Evolutionary conservation across 768 basidiomycete species (phyloP).

Genomic region (Lyophyllum atratum): DNA sequence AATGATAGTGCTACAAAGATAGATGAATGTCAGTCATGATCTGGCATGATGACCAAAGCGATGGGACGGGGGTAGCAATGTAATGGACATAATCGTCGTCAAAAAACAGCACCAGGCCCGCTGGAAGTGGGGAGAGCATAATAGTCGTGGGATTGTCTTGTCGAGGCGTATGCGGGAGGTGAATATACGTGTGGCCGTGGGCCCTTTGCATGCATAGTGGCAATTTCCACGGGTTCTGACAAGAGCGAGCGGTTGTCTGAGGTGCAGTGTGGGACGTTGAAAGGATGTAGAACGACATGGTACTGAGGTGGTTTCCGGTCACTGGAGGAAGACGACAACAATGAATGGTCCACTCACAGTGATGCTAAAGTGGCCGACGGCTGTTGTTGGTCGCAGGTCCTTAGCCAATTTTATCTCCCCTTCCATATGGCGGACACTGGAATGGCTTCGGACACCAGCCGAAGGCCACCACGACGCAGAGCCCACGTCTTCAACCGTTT

Average conservation of each 20-base stretch:
- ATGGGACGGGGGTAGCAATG: not conserved
- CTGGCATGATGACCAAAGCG: conserved; percentile 19
- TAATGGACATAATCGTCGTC: not conserved
- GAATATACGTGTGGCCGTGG: conserved; percentile 50
- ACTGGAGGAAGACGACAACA: not conserved
- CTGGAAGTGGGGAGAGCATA: conserved; percentile 23
- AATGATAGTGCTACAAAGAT: conserved; percentile 15
- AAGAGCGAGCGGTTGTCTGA: conserved; percentile 40
- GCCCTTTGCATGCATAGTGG: conserved; percentile 51
- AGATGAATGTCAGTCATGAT: conserved; percentile 13
- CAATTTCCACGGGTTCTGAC: conserved; percentile 53
- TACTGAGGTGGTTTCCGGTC: conserved; percentile 35
- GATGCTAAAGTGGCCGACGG: conserved; percentile 53
- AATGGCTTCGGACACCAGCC: conserved; percentile 25
- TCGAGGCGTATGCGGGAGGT: conserved; percentile 48
- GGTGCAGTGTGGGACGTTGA: conserved; percentile 39
- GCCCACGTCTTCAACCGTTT: conserved; percentile 44
- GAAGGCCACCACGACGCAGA: conserved; percentile 53
- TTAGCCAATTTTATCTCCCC: conserved; percentile 55
- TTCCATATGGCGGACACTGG: conserved; percentile 43
- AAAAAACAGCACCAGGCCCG: conserved; percentile 14
- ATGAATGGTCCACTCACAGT: conserved; percentile 35
- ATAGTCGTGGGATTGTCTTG: conserved; percentile 31
- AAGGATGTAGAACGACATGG: conserved; percentile 46
- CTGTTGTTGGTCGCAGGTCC: conserved; percentile 50